phyloP scores from a whole-genome alignment of 441 rosid species.

The Euphorbia celastroides region DNA sequence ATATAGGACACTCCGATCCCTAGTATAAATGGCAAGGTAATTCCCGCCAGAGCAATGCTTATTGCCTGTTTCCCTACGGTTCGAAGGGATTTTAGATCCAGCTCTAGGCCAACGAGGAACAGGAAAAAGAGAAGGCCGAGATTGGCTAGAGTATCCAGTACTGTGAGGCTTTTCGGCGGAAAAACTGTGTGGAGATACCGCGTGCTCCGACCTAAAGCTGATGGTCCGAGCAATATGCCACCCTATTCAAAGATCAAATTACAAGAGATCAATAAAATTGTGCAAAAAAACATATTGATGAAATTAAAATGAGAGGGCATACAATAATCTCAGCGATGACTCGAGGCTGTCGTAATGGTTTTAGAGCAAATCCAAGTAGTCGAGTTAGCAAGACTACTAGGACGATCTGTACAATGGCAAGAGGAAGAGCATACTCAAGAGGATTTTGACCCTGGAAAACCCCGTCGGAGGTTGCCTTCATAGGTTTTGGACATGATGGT shows the following conservation, averaged over 20 bases:
- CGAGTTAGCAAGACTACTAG: slow-evolving; percentile 37
- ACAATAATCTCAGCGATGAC: slow-evolving; percentile 61
- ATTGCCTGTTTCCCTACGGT: slow-evolving; percentile 64
- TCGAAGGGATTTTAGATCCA: slow-evolving; percentile 53
- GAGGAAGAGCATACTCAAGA: slow-evolving; percentile 32
- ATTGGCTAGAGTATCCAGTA: slow-evolving; percentile 69
- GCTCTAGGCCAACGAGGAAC: slow-evolving; percentile 84
- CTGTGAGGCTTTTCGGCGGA: slow-evolving; percentile 59
- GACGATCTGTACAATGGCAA: slow-evolving; percentile 35
- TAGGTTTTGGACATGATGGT: slow-evolving; percentile 29
- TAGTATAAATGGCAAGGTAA: slow-evolving; percentile 56
- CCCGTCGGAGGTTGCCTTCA: slow-evolving; percentile 75
- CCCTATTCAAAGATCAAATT: slow-evolving; percentile 37
- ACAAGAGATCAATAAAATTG: too few species aligned
- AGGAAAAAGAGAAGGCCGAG: slow-evolving; percentile 71
- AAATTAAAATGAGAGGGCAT: slow-evolving; percentile 21
- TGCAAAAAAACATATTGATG: too few species aligned
- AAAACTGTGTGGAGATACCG: slow-evolving; percentile 44
- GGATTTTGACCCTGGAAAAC: slow-evolving; percentile 60
- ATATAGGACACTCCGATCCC: slow-evolving; percentile 63
- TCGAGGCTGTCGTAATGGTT: slow-evolving; percentile 62
- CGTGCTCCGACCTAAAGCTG: slow-evolving; percentile 57
- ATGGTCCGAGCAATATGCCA: slow-evolving; percentile 79
- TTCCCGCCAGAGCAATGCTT: slow-evolving; percentile 60
- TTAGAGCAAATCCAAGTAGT: slow-evolving; percentile 34